phyloP scores from a whole-genome alignment of 2,329 filamentous ascomycete genomes.

The Penicillium corylophilum region DNA sequence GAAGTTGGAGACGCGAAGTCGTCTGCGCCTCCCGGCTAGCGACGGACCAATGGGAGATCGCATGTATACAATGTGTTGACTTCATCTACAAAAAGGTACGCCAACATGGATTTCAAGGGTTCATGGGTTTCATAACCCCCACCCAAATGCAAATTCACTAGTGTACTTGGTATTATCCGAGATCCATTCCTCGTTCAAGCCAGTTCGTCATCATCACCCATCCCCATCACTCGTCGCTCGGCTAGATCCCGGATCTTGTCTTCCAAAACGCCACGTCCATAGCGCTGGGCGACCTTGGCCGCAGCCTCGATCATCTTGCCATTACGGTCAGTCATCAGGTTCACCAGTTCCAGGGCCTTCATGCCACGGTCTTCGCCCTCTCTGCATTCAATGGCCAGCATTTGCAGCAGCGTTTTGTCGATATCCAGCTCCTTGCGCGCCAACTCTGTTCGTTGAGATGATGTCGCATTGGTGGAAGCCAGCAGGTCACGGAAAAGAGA shows the following conservation, averaged over 20 bases:
- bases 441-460: slow-evolving; percentile 66
- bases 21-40: slow-evolving; percentile 7
- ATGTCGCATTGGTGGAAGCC: slow-evolving; percentile 63
- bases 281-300: slow-evolving; percentile 82
- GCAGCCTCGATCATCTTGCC: slow-evolving; percentile 92
- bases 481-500: slow-evolving; percentile 75
- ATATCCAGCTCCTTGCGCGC: slow-evolving; percentile 75
- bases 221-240: slow-evolving; percentile 64
- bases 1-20: background rate
- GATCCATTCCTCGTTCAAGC: slow-evolving; percentile 22
- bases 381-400: slow-evolving; percentile 85
- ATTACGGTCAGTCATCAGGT: slow-evolving; percentile 76
- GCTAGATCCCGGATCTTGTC: slow-evolving; percentile 89
- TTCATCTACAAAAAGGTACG: too few species aligned
- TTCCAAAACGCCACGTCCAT: slow-evolving; percentile 73
- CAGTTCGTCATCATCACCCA: slow-evolving; percentile 55
- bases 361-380: slow-evolving; percentile 91
- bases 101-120: background rate
- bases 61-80: slow-evolving; percentile 14
- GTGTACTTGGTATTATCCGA: slow-evolving; percentile 3
- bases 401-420: slow-evolving; percentile 85
- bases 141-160: background rate
- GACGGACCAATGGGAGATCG: slow-evolving; percentile 16
- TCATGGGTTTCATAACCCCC: background rate
- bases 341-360: slow-evolving; percentile 88